Evolutionary conservation across 768 basidiomycete species (phyloP).

Genomic region (Termitomyces sp.): DNA sequence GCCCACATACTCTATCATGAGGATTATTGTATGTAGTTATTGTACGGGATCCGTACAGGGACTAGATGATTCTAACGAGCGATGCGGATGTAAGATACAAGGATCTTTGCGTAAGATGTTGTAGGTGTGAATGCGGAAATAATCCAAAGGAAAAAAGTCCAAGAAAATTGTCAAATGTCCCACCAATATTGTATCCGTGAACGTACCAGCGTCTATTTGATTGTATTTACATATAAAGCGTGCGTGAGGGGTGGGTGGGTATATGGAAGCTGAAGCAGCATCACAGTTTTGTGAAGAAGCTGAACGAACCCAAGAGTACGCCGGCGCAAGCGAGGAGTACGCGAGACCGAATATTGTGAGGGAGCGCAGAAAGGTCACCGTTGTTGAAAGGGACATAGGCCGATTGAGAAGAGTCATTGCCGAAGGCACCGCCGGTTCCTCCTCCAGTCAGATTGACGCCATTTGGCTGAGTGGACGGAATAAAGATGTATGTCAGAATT

Average conservation of each 20-base stretch:
- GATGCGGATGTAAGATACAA: background rate
- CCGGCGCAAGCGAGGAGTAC: slow-evolving; percentile 30
- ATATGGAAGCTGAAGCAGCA: background rate
- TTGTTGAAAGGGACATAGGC: slow-evolving; percentile 47
- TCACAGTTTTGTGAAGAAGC: slow-evolving; percentile 15
- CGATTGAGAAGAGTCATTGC: slow-evolving; percentile 18
- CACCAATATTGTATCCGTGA: background rate
- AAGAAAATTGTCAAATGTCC: background rate
- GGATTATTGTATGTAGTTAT: background rate
- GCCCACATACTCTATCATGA: slow-evolving; percentile 1
- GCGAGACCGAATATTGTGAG: slow-evolving; percentile 27
- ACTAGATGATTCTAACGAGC: slow-evolving; percentile 2
- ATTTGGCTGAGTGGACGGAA: slow-evolving; percentile 41
- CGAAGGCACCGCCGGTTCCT: slow-evolving; percentile 34
- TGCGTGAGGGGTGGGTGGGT: background rate
- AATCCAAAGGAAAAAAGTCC: background rate
- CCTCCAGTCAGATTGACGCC: slow-evolving; percentile 67
- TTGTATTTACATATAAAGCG: background rate
- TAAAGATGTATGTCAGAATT: background rate
- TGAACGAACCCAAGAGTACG: slow-evolving; percentile 27
- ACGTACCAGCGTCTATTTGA: background rate
- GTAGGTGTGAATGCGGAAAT: background rate
- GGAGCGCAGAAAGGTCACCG: slow-evolving; percentile 21
- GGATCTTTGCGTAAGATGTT: background rate
- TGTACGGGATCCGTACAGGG: background rate